Conservation (phyloP, 371 early-diverging fungal genomes). For the Massospora cicadina region DNA sequence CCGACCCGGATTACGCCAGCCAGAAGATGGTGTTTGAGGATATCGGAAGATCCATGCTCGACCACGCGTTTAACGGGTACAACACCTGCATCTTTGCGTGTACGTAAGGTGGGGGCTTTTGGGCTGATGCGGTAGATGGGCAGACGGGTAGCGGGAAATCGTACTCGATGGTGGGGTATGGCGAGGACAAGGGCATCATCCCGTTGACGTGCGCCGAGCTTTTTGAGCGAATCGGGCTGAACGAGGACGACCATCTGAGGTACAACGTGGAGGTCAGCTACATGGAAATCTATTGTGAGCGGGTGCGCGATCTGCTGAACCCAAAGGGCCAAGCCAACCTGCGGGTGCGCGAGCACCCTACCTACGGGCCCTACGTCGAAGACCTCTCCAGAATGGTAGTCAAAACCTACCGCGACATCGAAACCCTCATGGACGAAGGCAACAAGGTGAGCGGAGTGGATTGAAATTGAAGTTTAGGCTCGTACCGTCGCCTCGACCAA, state of each 20-base stretch:
- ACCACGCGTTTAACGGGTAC: slow-evolving; percentile 76
- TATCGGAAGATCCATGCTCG: slow-evolving; percentile 53
- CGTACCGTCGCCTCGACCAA: slow-evolving; percentile 87
- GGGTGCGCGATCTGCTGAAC: slow-evolving; percentile 76
- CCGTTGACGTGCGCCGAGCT: slow-evolving; percentile 63
- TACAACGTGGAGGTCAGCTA: slow-evolving; percentile 68
- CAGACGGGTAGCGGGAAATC: slow-evolving; percentile 77
- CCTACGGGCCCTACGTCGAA: slow-evolving; percentile 81
- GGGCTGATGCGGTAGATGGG: slow-evolving; percentile 28
- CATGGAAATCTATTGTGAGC: slow-evolving; percentile 74
- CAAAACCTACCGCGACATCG: slow-evolving; percentile 52
- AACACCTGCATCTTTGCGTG: slow-evolving; percentile 79
- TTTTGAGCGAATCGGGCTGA: slow-evolving; percentile 38
- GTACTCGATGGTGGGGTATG: slow-evolving; percentile 65
- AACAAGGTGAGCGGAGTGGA: slow-evolving; percentile 34
- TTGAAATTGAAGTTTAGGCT: slow-evolving; percentile 22
- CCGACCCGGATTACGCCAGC: slow-evolving; percentile 43
- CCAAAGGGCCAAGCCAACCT: slow-evolving; percentile 58
- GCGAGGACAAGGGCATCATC: slow-evolving; percentile 64
- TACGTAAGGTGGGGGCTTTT: slow-evolving; percentile 16
- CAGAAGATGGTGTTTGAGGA: slow-evolving; percentile 59
- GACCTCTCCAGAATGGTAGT: slow-evolving; percentile 72
- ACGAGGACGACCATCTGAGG: slow-evolving; percentile 24
- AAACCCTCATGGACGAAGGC: slow-evolving; percentile 69
- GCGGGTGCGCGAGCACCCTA: slow-evolving; percentile 75